Evolutionary conservation across 2,329 filamentous ascomycete genomes (phyloP), one percentile per base, ranked within the genome.

Genomic region (Xylaria sp.): DNA sequence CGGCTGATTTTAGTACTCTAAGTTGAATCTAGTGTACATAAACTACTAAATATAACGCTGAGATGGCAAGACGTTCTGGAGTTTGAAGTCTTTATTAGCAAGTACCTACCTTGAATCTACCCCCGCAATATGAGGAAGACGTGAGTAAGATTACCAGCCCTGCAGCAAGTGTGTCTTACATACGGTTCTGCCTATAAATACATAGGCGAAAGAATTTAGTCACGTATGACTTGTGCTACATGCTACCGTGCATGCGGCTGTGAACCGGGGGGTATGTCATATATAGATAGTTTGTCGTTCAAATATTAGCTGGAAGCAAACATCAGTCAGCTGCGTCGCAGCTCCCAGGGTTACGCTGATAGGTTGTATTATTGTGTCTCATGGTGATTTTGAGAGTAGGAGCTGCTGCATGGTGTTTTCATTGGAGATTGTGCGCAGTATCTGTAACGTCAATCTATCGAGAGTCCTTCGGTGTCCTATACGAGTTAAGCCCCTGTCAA

Each of bases 141-240:
- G 15, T 23, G n/a, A 54, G 51, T 36, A 56, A 56, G 28, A 58
- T 58, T 58, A 28, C 20, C 54, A 10, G 23, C 7, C 15, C 42
- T 13, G 15, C 23, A n/a, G n/a, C 23, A 6, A 20, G 11, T 42
- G 3, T 44, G 26, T 46, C 56, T 63, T 67, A 63, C 59, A 48
- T 42, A 56, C 54, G n/a, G 20, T 23, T 33, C 6, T 36, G 40
- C 40, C 48, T 56, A 67, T 59, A 59, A 63, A 63, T 63, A 67
- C 40, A 40, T 28, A 51, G 59, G 36, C 46, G 53, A 17, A 26
- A 20, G n/a, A n/a, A 5, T 49, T 66, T 66, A 61, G 58, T 66
- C 49, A 60, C 7, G 23, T 36, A 63, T 33, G 7, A 33, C 7
- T 58, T 58, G 44, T 54, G 31, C 38, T 54, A 56, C 38, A 59